phyloP scores from a whole-genome alignment of 148 eudicot species.

The Arctostaphylos glauca region DNA sequence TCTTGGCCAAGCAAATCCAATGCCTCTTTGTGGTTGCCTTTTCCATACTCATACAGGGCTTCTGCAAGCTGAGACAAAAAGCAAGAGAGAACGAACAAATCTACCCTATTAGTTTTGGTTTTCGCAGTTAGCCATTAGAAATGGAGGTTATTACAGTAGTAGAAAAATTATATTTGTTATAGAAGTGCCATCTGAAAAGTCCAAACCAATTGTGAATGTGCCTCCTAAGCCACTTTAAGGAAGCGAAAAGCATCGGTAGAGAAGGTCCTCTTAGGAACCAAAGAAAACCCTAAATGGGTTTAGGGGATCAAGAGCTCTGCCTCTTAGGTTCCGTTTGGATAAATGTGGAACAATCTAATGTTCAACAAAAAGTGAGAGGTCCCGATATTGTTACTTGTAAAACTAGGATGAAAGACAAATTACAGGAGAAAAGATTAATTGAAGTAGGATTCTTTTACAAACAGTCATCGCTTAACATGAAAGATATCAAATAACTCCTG shows the following conservation, averaged over 20 bases:
- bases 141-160: background rate
- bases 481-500: background rate
- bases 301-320: background rate
- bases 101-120: background rate
- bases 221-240: background rate
- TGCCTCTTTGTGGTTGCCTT: conserved; percentile 57
- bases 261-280: background rate
- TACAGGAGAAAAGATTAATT: background rate
- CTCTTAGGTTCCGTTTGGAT: background rate
- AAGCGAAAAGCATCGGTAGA: background rate
- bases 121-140: background rate
- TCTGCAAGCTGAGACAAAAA: conserved; percentile 62
- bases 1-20: conserved; percentile 57
- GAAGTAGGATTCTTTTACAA: background rate
- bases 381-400: background rate
- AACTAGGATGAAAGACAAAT: background rate
- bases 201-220: background rate
- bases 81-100: conserved; percentile 2
- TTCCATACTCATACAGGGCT: conserved; percentile 70
- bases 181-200: background rate
- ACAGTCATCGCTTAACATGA: background rate
- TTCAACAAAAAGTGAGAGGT: background rate
- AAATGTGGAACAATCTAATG: background rate
- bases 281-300: background rate
- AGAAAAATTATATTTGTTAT: background rate